phyloP scores from a whole-genome alignment of 208 protist species.

The Novymonas esmeraldas region DNA sequence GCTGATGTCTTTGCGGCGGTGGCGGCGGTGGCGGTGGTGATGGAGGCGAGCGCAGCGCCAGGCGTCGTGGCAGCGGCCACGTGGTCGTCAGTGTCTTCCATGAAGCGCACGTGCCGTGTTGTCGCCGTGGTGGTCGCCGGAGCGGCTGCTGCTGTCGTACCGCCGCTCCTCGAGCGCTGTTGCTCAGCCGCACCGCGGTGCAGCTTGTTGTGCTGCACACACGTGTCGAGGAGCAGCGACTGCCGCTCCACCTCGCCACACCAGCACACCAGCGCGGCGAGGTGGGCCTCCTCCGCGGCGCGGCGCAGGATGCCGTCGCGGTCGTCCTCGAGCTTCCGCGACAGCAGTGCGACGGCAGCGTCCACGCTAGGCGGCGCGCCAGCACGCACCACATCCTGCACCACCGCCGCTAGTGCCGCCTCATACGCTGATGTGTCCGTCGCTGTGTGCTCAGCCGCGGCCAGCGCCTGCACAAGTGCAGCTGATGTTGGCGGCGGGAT shows the following conservation, averaged over 20 bases:
- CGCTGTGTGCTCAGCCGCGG: neutral
- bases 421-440: neutral
- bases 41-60: constrained; percentile 3
- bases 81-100: no score
- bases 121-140: neutral
- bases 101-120: constrained; percentile 34
- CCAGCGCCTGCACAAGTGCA: constrained; percentile 9
- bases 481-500: constrained; percentile 26
- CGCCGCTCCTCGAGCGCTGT: constrained; percentile 1
- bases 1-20: neutral
- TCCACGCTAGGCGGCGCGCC: constrained; percentile 38
- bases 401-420: neutral
- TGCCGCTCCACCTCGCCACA: constrained; percentile 76
- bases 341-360: constrained; percentile 60
- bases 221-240: constrained; percentile 56
- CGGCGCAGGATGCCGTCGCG: constrained; percentile 51
- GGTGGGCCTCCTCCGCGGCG: constrained; percentile 47
- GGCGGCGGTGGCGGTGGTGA: neutral
- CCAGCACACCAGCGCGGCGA: constrained; percentile 66
- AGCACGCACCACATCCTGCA: neutral
- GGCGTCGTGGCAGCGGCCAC: constrained; percentile 8
- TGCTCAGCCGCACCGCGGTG: constrained; percentile 6
- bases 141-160: neutral
- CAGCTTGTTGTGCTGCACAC: constrained; percentile 60
- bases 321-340: constrained; percentile 65